Evolutionary conservation across 768 basidiomycete genomes (phyloP).

Genomic region (Hygrocybe punicea): DNA sequence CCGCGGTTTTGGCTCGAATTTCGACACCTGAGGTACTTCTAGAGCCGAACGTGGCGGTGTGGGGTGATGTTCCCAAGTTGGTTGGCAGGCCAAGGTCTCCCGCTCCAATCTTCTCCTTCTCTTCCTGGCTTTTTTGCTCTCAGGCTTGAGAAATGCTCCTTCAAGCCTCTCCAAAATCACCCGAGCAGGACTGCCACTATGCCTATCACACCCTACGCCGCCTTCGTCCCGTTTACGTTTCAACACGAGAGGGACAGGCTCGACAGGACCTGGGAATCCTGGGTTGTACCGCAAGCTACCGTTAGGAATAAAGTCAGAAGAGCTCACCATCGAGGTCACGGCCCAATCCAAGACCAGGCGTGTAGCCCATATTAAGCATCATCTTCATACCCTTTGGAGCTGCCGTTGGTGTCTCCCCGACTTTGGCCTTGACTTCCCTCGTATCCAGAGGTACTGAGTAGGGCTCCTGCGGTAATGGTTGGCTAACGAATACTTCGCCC

Average conservation of each 20-base stretch:
- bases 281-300: background rate
- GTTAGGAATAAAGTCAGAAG: background rate
- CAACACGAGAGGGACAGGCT: background rate
- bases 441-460: background rate
- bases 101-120: slow-evolving; percentile 29
- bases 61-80: slow-evolving; percentile 18
- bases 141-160: background rate
- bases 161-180: background rate
- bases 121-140: slow-evolving; percentile 43
- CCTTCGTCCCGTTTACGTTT: slow-evolving; percentile 7
- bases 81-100: slow-evolving; percentile 30
- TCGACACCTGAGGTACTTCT: background rate
- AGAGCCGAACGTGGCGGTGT: background rate
- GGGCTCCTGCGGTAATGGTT: background rate
- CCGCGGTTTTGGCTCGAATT: background rate
- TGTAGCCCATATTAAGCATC: slow-evolving; percentile 1
- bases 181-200: background rate
- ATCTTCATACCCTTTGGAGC: background rate
- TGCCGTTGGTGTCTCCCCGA: background rate
- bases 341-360: background rate
- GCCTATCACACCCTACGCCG: background rate
- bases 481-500: background rate
- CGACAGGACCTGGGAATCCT: background rate
- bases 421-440: background rate
- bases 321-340: slow-evolving; percentile 3